Base-by-base conservation (phyloP, 2,329 filamentous ascomycete genomes). In the Coniochaeta sp. region DNA sequence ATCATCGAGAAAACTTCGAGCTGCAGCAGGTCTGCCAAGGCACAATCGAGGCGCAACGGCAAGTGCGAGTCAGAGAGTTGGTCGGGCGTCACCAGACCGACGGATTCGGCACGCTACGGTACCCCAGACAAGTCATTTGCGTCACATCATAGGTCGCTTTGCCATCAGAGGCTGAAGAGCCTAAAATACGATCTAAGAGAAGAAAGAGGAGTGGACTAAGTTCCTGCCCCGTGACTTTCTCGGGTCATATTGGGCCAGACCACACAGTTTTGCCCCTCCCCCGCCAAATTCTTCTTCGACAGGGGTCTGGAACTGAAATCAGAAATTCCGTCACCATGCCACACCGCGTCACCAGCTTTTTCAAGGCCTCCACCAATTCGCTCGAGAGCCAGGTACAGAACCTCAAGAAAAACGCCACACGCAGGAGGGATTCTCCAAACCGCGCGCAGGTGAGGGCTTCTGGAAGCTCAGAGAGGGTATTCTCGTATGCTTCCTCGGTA, bases 321-420 rank as follows among this genome's bases (percentile, higher is more conserved):
- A 31, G 12, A 43, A 24, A 28, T 44, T n/a, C 43, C 57, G 31
- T 58, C 59, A 76, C 68, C 59, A 86, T 85, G 83, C 82, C 82
- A 68, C 81, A 84, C 74, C 75, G 79, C 62, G 82, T 86, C 64
- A 74, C 79, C 69, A 81, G 77, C 69, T 84, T 86, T 72, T 77
- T 85, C 66, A 80, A 81, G 65, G 78, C 76, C 63, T 81, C 82
- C n/a, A 80, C 81, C 64, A 70, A 65, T 43, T 68, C 69, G 5
- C 52, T 74, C 17, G 81, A 82, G 69, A 78, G 76, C 71, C 70
- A 73, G 61, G 80, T 83, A 64, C 74, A 79, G 60, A 77, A 74
- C 67, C 76, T 82, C 65, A 79, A 74, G 62, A 69, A 67, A 26
- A 62, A 62, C 11, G 58, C 58, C 12, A 55, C 67, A 31, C 67